Conservation (phyloP, 2,329 filamentous ascomycete species). For the Cordyceps javanica region DNA sequence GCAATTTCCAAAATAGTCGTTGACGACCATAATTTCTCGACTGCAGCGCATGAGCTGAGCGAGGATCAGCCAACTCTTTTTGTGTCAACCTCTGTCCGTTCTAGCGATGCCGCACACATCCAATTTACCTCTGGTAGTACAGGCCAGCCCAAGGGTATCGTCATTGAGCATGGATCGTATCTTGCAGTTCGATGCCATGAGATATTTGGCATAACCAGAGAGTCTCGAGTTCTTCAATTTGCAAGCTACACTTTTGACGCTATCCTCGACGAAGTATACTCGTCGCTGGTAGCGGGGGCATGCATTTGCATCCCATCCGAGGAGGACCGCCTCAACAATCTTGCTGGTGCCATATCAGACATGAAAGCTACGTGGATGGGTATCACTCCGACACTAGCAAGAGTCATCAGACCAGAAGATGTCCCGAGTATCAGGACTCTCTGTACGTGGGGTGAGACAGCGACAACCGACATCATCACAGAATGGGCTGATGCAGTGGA, state of each 20-base stretch:
- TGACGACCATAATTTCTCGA: background rate
- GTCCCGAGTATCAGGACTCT: constrained; percentile 8
- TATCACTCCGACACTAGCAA: constrained; percentile 16
- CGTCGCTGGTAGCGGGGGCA: constrained; percentile 12
- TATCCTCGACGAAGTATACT: constrained; percentile 15
- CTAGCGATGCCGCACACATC: background rate
- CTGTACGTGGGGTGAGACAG: background rate
- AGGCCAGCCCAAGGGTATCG: constrained; percentile 17
- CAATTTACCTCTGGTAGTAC: constrained; percentile 21
- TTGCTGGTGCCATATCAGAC: constrained; percentile 14
- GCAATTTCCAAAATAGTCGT: background rate
- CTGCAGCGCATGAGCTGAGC: background rate
- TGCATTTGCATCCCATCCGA: constrained; percentile 20
- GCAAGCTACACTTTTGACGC: constrained; percentile 17
- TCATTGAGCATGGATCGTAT: constrained; percentile 11
- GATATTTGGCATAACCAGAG: background rate
- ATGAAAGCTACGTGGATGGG: constrained; percentile 15
- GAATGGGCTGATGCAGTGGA: constrained; percentile 21
- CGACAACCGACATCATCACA: constrained; percentile 17
- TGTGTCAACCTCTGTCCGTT: background rate
- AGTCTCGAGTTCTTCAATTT: constrained; percentile 15
- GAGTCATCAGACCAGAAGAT: constrained; percentile 1
- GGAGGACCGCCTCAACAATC: constrained; percentile 17
- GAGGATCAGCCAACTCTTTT: background rate
- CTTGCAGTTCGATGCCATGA: background rate